phyloP scores from a whole-genome alignment of 768 basidiomycete species.

The Crassisporium funariophilum region DNA sequence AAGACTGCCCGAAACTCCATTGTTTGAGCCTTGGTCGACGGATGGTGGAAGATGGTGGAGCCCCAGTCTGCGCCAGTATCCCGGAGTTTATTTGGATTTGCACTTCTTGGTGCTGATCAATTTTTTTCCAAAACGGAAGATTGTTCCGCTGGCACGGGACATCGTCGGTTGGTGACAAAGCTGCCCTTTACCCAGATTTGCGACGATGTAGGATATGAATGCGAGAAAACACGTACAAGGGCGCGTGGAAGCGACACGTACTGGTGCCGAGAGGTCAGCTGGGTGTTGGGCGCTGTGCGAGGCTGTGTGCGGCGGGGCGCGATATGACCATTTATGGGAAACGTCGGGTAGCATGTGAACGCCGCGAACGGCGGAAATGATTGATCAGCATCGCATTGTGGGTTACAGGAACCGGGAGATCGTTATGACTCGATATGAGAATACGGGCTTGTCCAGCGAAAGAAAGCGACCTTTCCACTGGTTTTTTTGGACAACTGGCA shows the following conservation, averaged over 20 bases:
- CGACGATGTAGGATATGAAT: background rate
- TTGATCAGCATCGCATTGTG: conserved; percentile 24
- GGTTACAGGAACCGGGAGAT: conserved; percentile 21
- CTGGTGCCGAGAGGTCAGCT: conserved; percentile 6
- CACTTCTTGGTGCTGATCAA: background rate
- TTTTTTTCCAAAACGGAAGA: background rate
- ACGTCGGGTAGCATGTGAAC: conserved; percentile 23
- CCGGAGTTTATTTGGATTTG: background rate
- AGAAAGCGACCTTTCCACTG: conserved; percentile 1
- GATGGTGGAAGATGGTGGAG: too few relatives aligned
- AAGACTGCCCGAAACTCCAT: too few relatives aligned
- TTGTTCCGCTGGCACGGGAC: conserved; percentile 14
- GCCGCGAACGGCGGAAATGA: conserved; percentile 25
- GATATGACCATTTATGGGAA: conserved; percentile 13
- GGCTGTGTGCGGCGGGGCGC: conserved; percentile 20
- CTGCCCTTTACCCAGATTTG: conserved; percentile 13
- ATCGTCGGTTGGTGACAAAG: conserved; percentile 13
- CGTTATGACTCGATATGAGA: conserved; percentile 34
- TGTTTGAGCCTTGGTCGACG: too few relatives aligned
- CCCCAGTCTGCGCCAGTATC: too few relatives aligned
- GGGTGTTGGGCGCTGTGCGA: conserved; percentile 9
- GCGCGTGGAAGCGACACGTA: conserved; percentile 3
- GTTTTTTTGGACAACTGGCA: background rate
- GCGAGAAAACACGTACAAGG: background rate
- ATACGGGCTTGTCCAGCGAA: too few relatives aligned